Evolutionary conservation across 345 rosid species (phyloP).

Genomic region (Lepidium sativum): DNA sequence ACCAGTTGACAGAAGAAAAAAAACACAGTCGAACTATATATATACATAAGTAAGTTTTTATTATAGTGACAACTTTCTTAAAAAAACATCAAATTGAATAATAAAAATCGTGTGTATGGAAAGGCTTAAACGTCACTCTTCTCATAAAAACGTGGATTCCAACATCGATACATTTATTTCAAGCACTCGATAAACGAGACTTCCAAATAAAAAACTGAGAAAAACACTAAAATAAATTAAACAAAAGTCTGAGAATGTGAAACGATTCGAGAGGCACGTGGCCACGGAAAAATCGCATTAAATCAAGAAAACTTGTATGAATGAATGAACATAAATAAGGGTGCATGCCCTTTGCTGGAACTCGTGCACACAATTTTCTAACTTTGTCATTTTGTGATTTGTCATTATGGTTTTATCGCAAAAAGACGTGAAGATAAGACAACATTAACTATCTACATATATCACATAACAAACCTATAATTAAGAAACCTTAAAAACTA

Average conservation of each 20-base stretch:
- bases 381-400: no score
- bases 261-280: conserved; percentile 54
- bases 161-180: conserved; percentile 15
- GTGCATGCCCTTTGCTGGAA: conserved; percentile 27
- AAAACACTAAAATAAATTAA: neutral
- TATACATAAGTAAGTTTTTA: no score
- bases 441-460: neutral
- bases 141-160: conserved; percentile 17
- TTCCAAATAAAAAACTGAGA: conserved; percentile 23
- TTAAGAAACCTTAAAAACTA: neutral
- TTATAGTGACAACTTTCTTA: no score
- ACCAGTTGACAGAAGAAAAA: neutral
- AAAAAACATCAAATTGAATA: no score
- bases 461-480: neutral
- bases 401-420: conserved; percentile 9
- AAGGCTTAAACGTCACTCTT: conserved; percentile 28
- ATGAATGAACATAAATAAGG: no score
- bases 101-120: conserved; percentile 8
- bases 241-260: conserved; percentile 43
- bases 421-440: conserved; percentile 12
- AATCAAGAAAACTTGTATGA: no score
- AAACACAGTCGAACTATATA: no score
- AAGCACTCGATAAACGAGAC: conserved; percentile 5
- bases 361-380: conserved; percentile 21
- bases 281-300: conserved; percentile 18